Percentiles rank a stretch among this genome's conserved stretches.
These are phyloP conservation scores for Fusarium luffae DNA, from an alignment of 2,329 filamentous ascomycete genomes.

Conservation along the genomic window DNA sequence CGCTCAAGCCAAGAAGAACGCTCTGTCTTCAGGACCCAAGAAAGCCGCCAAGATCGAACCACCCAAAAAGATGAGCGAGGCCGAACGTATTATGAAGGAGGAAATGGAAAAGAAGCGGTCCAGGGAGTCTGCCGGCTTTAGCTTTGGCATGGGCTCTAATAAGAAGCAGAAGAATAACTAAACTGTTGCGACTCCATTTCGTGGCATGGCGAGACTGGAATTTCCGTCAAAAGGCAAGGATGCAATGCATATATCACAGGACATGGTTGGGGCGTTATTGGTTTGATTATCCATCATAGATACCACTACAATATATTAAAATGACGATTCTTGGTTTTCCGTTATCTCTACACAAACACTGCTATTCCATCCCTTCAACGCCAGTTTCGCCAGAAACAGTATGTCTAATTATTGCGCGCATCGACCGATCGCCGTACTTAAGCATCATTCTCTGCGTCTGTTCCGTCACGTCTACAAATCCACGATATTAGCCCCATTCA, in stretches of 20 bases:
- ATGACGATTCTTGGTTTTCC: slow-evolving; percentile 16
- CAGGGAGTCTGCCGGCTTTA: slow-evolving; percentile 59
- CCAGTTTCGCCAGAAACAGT: slow-evolving; percentile 47
- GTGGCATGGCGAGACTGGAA: neutral
- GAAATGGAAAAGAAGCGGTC: slow-evolving; percentile 78
- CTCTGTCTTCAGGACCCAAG: slow-evolving; percentile 68
- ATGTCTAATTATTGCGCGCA: slow-evolving; percentile 19
- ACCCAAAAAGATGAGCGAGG: slow-evolving; percentile 87
- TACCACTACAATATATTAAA: slow-evolving; percentile 45
- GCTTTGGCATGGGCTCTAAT: slow-evolving; percentile 57
- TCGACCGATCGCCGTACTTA: slow-evolving; percentile 42
- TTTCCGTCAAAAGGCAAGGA: neutral
- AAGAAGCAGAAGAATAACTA: slow-evolving; percentile 63
- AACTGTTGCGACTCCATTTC: neutral
- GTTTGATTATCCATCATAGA: slow-evolving; percentile 42
- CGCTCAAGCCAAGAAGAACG: slow-evolving; percentile 73
- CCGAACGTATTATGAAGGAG: slow-evolving; percentile 88
- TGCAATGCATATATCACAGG: neutral
- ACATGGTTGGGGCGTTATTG: slow-evolving; percentile 32
- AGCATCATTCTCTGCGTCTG: slow-evolving; percentile 61
- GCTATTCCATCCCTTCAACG: slow-evolving; percentile 44
- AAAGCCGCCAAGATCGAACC: slow-evolving; percentile 68
- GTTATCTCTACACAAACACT: slow-evolving; percentile 25
- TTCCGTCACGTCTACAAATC: slow-evolving; percentile 64
- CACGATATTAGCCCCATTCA: slow-evolving; percentile 16